Conservation (phyloP, 257 asterid species). For the Ballota nigra region DNA sequence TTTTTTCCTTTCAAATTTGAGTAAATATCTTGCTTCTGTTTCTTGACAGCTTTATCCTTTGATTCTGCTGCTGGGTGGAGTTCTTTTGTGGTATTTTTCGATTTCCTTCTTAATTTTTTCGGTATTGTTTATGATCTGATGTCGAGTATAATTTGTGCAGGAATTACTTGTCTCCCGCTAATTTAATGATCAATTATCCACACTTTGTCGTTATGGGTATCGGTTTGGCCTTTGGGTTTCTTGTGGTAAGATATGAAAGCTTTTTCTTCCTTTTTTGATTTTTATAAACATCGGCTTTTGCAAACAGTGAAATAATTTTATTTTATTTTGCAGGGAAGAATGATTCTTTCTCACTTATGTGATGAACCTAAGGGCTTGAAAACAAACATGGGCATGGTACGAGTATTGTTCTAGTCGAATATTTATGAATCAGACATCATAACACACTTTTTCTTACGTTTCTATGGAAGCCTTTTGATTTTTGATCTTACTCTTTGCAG, state of each 20-base stretch:
- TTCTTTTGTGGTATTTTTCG: slow-evolving; percentile 67
- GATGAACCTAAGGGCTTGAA: slow-evolving; percentile 99
- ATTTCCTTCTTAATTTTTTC: not conserved
- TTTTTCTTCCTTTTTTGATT: not conserved
- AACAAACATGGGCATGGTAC: slow-evolving; percentile 96
- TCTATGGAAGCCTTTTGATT: not conserved
- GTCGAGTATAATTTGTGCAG: slow-evolving; percentile 40
- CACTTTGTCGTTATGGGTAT: slow-evolving; percentile 67
- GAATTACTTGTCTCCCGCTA: slow-evolving; percentile 82
- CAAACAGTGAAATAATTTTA: slow-evolving; percentile 15
- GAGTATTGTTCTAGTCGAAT: slow-evolving; percentile 16
- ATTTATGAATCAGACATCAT: not conserved
- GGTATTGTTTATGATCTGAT: slow-evolving; percentile 8
- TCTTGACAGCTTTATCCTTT: slow-evolving; percentile 85
- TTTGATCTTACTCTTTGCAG: slow-evolving; percentile 44
- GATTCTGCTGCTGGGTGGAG: slow-evolving; percentile 74
- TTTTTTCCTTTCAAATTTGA: not conserved
- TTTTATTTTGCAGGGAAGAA: slow-evolving; percentile 80
- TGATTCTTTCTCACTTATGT: slow-evolving; percentile 93
- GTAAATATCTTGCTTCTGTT: slow-evolving; percentile 16
- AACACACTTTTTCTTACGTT: not conserved
- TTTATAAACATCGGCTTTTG: not conserved
- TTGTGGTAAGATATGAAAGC: slow-evolving; percentile 64
- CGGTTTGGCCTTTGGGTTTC: slow-evolving; percentile 94
- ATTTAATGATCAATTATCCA: slow-evolving; percentile 63